Conservation (phyloP, 1,139 yeast genomes). For the Kodamaea sp. region DNA sequence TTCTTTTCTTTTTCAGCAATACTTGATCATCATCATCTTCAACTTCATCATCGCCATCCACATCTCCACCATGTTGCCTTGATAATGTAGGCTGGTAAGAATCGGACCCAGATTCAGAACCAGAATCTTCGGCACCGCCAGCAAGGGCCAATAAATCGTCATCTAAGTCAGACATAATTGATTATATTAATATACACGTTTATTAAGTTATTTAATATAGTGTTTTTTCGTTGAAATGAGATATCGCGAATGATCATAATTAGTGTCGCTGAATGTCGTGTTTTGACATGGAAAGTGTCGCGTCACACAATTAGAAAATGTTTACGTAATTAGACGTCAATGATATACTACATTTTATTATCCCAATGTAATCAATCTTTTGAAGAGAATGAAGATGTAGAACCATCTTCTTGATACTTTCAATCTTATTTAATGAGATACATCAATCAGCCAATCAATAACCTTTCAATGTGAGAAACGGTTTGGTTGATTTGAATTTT, state of each 20-base stretch:
- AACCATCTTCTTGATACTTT: no score
- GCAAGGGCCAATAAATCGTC: conserved; percentile 92
- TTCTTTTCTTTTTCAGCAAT: conserved; percentile 15
- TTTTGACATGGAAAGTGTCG: no score
- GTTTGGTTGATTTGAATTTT: no score
- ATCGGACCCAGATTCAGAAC: conserved; percentile 29
- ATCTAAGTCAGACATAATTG: conserved; percentile 59
- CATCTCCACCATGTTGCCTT: conserved; percentile 13
- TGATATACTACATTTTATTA: no score
- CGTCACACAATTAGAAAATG: no score
- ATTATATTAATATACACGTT: neutral
- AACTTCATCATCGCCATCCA: conserved; percentile 19
- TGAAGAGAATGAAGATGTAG: no score
- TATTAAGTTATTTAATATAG: neutral
- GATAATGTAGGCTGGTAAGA: conserved; percentile 21
- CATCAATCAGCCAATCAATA: no score
- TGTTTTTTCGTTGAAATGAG: neutral
- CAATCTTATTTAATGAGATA: no score
- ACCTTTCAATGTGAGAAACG: no score
- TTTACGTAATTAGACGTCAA: neutral
- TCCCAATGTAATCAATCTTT: no score
- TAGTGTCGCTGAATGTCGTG: no score
- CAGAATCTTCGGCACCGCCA: conserved; percentile 53
- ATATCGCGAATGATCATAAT: neutral
- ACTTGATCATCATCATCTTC: conserved; percentile 22